These are phyloP conservation scores for Sporothrix curviconia DNA, from an alignment of 2,329 filamentous ascomycete species.

Conservation along the genomic window DNA sequence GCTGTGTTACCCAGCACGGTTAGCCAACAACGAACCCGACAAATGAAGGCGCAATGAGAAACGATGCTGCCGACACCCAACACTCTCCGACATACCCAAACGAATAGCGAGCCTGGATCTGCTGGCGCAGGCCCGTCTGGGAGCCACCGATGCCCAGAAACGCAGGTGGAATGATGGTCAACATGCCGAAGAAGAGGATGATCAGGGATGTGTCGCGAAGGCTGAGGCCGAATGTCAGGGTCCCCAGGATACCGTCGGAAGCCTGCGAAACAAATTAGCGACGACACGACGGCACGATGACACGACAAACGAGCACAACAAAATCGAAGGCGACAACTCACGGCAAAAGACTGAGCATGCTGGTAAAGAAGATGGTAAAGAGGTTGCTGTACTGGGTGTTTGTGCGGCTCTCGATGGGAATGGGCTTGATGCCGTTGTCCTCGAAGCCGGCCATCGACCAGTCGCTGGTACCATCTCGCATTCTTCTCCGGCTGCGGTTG, in stretches of 20 bases:
- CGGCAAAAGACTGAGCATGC: constrained; percentile 52
- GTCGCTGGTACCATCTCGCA: constrained; percentile 36
- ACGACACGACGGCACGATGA: neutral
- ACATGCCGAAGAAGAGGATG: constrained; percentile 52
- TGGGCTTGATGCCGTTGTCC: constrained; percentile 49
- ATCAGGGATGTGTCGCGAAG: constrained; percentile 50
- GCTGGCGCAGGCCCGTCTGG: constrained; percentile 52
- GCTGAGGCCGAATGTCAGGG: constrained; percentile 45
- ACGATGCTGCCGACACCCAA: too few species aligned
- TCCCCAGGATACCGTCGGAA: constrained; percentile 56
- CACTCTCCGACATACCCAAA: constrained; percentile 40
- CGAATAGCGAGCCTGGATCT: constrained; percentile 55
- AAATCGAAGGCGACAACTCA: constrained; percentile 30
- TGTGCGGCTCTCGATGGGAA: constrained; percentile 47
- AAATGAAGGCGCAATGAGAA: neutral
- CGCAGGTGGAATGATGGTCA: constrained; percentile 48
- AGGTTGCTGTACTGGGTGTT: constrained; percentile 48
- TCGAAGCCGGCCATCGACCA: constrained; percentile 43
- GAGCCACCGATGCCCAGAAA: constrained; percentile 50
- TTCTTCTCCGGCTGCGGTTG: constrained; percentile 25
- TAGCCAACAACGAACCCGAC: neutral
- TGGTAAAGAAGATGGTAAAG: constrained; percentile 56
- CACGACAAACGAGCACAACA: too few species aligned
- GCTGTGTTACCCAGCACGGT: constrained; percentile 20
- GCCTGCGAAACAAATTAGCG: constrained; percentile 26